Percentiles rank a stretch among this genome's conserved stretches.
These are phyloP conservation scores for Fraxinus pennsylvanica DNA, from an alignment of 257 asterid genomes.

Conservation along the genomic window DNA sequence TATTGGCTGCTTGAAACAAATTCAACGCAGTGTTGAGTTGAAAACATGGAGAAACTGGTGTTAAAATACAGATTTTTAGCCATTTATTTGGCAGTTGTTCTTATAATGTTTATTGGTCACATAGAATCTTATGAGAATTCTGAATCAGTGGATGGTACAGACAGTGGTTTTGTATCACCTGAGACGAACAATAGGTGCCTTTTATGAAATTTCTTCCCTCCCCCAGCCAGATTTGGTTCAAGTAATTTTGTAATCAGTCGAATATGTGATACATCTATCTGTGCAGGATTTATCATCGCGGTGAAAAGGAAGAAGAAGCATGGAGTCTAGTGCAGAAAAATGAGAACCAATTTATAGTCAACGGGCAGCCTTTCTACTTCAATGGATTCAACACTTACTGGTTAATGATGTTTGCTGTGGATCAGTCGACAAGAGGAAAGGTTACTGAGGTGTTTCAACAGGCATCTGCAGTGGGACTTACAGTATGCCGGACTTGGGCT, in stretches of 20 bases:
- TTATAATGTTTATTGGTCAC: background rate
- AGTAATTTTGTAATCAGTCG: background rate
- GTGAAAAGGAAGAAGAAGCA: conserved; percentile 35
- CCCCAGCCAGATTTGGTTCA: background rate
- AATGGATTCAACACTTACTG: conserved; percentile 97
- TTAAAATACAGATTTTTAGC: background rate
- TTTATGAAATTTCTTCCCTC: background rate
- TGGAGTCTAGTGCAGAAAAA: conserved; percentile 72
- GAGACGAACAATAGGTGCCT: background rate
- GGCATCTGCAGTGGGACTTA: conserved; percentile 74
- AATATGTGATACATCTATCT: background rate
- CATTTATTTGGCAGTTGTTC: background rate
- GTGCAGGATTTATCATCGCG: conserved; percentile 20
- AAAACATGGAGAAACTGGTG: background rate
- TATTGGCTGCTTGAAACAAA: background rate
- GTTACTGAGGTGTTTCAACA: conserved; percentile 73
- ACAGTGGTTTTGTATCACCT: background rate
- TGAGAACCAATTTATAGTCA: conserved; percentile 66
- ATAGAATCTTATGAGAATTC: background rate
- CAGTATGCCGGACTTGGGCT: conserved; percentile 96
- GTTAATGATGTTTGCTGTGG: conserved; percentile 89
- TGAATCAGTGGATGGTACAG: background rate
- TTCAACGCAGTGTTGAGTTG: background rate
- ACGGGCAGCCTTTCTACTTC: conserved; percentile 80
- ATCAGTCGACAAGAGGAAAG: conserved; percentile 69